Percentiles rank a stretch among this genome's conserved stretches.
These are phyloP conservation scores for Monoraphidium neglectum DNA, from an alignment of 139 green algal genomes.

Conservation along the genomic window DNA sequence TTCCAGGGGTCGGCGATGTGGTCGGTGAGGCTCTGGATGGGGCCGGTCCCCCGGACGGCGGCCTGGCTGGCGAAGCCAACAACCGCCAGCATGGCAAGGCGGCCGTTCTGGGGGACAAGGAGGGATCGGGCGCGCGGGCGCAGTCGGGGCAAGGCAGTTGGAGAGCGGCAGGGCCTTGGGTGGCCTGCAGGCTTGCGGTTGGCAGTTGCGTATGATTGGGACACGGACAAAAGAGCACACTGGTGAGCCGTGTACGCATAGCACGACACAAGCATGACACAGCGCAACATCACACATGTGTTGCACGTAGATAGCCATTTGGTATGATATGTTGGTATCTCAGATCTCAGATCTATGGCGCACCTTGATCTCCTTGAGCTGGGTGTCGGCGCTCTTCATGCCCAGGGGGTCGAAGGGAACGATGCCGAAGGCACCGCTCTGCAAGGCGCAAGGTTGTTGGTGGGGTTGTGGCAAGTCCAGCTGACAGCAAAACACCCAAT, in stretches of 20 bases:
- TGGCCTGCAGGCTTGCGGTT: neutral
- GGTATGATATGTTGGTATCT: too few species aligned
- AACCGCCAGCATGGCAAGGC: conserved; percentile 86
- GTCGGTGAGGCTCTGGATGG: conserved; percentile 79
- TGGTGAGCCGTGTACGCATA: conserved; percentile 72
- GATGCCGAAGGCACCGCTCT: conserved; percentile 14
- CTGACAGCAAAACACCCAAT: too few species aligned
- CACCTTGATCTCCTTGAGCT: conserved; percentile 81
- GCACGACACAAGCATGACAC: too few species aligned
- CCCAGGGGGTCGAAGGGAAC: conserved; percentile 75
- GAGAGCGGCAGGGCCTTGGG: conserved; percentile 13
- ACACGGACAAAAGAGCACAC: conserved; percentile 32
- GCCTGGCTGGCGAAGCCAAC: conserved; percentile 86
- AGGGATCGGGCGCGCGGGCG: conserved; percentile 7
- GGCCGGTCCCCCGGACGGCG: conserved; percentile 76
- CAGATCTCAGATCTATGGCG: too few species aligned
- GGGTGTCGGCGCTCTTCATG: conserved; percentile 64
- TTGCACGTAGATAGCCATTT: too few species aligned
- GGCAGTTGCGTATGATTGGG: neutral
- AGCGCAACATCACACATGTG: too few species aligned
- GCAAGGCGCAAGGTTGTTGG: conserved; percentile 12
- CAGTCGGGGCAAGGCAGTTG: too few species aligned
- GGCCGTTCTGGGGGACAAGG: conserved; percentile 38
- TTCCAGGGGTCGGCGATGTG: conserved; percentile 84
- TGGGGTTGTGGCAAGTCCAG: too few species aligned